phyloP scores from a whole-genome alignment of 768 basidiomycete species.

The Tulasnella sp. region DNA sequence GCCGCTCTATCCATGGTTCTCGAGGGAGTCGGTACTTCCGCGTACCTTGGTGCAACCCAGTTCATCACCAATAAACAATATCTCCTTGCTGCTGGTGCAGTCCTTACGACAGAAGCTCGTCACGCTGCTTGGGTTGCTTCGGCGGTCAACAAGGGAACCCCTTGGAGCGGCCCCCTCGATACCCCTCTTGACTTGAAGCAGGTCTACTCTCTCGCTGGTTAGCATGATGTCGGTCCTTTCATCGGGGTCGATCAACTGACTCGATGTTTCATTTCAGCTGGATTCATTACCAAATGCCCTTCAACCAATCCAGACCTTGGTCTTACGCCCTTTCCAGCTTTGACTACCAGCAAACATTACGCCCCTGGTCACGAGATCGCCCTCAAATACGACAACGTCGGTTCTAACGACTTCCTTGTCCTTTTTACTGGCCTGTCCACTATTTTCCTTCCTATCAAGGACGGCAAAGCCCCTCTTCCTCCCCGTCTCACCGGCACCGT shows the following conservation, averaged over 20 bases:
- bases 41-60: constrained; percentile 50
- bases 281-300: constrained; percentile 50
- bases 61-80: constrained; percentile 40
- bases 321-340: constrained; percentile 47
- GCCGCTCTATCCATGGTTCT: constrained; percentile 43
- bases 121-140: constrained; percentile 56
- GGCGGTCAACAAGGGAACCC: constrained; percentile 38
- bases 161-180: constrained; percentile 56
- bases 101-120: constrained; percentile 57
- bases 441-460: constrained; percentile 35
- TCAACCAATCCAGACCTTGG: constrained; percentile 42
- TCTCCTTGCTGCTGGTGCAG: constrained; percentile 48
- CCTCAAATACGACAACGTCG: constrained; percentile 28
- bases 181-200: constrained; percentile 38
- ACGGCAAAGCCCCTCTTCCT: constrained; percentile 37
- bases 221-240: constrained; percentile 23
- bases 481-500: constrained; percentile 41
- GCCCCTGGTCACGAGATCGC: constrained; percentile 26
- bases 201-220: constrained; percentile 41
- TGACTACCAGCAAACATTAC: constrained; percentile 32
- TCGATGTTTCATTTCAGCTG: constrained; percentile 24
- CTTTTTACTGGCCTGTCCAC: constrained; percentile 29
- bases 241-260: not conserved
- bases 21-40: constrained; percentile 49
- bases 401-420: constrained; percentile 14